Percentiles rank a stretch among this genome's conserved stretches.
phyloP scores from a whole-genome alignment of 2,329 filamentous ascomycete species.

The Dactylellina sp. region DNA sequence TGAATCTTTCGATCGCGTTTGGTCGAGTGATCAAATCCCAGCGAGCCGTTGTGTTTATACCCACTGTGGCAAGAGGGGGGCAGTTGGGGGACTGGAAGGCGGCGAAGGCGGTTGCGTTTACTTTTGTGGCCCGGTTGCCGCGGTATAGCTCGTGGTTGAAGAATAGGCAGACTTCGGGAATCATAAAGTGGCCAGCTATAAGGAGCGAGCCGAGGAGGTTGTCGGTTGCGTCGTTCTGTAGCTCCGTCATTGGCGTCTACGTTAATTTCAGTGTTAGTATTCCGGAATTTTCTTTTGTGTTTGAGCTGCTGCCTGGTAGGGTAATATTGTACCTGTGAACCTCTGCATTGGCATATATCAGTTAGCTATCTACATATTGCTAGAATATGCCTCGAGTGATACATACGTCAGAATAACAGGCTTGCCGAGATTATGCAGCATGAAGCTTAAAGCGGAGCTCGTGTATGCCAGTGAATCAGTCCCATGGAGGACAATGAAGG shows the following conservation, averaged over 20 bases:
- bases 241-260: constrained; percentile 86
- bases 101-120: constrained; percentile 85
- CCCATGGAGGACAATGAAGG: constrained; percentile 89
- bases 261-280: constrained; percentile 65
- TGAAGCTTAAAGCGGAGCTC: constrained; percentile 89
- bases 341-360: constrained; percentile 61
- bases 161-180: constrained; percentile 92
- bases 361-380: constrained; percentile 12
- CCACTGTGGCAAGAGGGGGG: constrained; percentile 82
- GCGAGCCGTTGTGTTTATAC: constrained; percentile 81
- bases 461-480: constrained; percentile 92
- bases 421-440: constrained; percentile 90
- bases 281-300: neutral
- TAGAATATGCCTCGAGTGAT: constrained; percentile 7
- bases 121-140: constrained; percentile 87
- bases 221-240: constrained; percentile 91
- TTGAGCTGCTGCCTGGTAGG: neutral
- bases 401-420: constrained; percentile 81
- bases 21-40: constrained; percentile 83
- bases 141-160: constrained; percentile 92
- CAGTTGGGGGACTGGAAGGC: constrained; percentile 91
- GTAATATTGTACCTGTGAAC: constrained; percentile 49
- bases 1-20: constrained; percentile 78
- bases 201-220: constrained; percentile 89
- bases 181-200: constrained; percentile 89